Conservation (phyloP, 306 rosid species). For the Delonix regia region DNA sequence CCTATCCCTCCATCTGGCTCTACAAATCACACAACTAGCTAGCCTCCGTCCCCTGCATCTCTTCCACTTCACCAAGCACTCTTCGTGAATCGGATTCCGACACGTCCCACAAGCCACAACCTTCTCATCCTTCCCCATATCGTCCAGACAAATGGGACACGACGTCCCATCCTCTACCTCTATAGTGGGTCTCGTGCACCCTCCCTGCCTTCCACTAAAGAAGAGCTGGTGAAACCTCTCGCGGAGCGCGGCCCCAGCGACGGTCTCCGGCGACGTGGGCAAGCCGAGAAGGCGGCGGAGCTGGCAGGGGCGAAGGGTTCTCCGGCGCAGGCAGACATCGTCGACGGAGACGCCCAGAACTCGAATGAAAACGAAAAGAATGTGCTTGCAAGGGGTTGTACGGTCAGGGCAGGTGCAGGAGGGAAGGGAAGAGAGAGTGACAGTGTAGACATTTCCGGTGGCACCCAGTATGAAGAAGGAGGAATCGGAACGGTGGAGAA, state of each 20-base stretch:
- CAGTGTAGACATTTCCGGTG: constrained; percentile 16
- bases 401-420: constrained; percentile 16
- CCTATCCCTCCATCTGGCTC: constrained; percentile 5
- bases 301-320: background rate
- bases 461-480: constrained; percentile 14
- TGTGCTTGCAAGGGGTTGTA: background rate
- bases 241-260: background rate
- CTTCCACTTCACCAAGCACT: constrained; percentile 6
- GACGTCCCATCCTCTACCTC: background rate
- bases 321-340: constrained; percentile 4
- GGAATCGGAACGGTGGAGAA: constrained; percentile 11
- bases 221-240: constrained; percentile 9
- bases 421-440: constrained; percentile 6
- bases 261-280: background rate
- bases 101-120: background rate
- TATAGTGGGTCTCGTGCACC: background rate
- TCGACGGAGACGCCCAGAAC: background rate
- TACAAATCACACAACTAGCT: background rate
- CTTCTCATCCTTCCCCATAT: constrained; percentile 6
- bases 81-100: constrained; percentile 6
- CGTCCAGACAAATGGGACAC: background rate
- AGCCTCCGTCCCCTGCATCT: constrained; percentile 15
- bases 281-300: constrained; percentile 2
- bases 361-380: constrained; percentile 4
- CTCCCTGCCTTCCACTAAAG: background rate